phyloP scores from a whole-genome alignment of 257 asterid species.

The Solanum chmielewskii region DNA sequence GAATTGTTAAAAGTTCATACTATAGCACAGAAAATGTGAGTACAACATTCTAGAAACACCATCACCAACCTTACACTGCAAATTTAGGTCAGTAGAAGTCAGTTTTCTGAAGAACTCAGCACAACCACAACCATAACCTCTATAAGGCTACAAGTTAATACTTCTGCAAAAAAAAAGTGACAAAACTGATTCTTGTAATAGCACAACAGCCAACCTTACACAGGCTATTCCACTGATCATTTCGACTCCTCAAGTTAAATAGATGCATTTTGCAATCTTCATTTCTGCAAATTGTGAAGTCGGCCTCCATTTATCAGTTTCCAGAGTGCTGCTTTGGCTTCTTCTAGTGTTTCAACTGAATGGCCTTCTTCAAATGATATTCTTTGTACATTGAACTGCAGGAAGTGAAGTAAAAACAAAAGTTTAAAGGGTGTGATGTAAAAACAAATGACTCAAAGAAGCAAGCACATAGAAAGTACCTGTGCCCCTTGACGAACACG shows the following conservation, averaged over 20 bases:
- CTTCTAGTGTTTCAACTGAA: conserved; percentile 65
- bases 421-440: neutral
- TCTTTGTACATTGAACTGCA: conserved; percentile 72
- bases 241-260: neutral
- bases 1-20: neutral
- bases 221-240: neutral
- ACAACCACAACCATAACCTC: neutral
- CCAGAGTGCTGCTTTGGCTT: conserved; percentile 80
- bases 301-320: conserved; percentile 47
- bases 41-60: neutral
- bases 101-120: neutral
- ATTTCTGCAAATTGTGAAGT: conserved; percentile 41
- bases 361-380: conserved; percentile 68
- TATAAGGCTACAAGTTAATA: neutral
- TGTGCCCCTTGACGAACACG: conserved; percentile 96
- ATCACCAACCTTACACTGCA: neutral
- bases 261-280: neutral
- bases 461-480: conserved; percentile 22
- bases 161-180: neutral
- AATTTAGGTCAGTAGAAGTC: neutral
- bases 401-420: neutral
- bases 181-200: neutral
- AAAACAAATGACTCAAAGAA: neutral
- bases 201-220: neutral
- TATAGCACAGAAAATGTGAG: neutral